Percentiles rank a stretch among this genome's conserved stretches.
Conservation (phyloP, 2,329 filamentous ascomycete species). For the Colletotrichum higginsianum region DNA sequence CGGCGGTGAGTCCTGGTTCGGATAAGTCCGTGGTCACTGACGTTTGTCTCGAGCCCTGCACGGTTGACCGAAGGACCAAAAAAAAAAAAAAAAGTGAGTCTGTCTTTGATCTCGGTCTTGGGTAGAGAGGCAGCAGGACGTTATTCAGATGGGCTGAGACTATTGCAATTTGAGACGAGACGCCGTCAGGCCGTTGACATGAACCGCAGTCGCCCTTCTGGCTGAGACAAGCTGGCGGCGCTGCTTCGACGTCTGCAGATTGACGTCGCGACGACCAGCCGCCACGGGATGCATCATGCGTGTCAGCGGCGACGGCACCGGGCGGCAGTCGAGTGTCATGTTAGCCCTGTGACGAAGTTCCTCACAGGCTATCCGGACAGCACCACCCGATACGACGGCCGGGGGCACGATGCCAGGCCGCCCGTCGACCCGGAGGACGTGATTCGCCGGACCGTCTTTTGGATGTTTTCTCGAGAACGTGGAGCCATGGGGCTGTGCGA, state of each 20-base stretch:
- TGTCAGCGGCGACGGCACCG: background rate
- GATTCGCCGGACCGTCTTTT: constrained; percentile 20
- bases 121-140: background rate
- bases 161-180: constrained; percentile 1
- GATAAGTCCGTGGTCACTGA: background rate
- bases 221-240: background rate
- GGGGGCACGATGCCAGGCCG: constrained; percentile 10
- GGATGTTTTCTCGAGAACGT: constrained; percentile 11
- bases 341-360: background rate
- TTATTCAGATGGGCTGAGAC: constrained; percentile 7
- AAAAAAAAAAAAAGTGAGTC: background rate
- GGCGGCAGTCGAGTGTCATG: constrained; percentile 23
- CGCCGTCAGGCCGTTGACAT: background rate
- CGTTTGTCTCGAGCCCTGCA: background rate
- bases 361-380: too few species aligned
- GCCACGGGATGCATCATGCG: background rate
- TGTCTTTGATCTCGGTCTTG: constrained; percentile 23
- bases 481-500: constrained; percentile 29
- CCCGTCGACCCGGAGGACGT: constrained; percentile 7
- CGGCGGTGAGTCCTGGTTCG: background rate
- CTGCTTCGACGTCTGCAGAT: background rate
- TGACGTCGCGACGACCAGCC: background rate
- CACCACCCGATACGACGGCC: background rate
- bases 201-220: too few species aligned
- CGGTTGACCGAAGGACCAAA: background rate